Evolutionary conservation across 495 filamentous ascomycete species (phyloP).

Genomic region (Bryoglossum gracile): DNA sequence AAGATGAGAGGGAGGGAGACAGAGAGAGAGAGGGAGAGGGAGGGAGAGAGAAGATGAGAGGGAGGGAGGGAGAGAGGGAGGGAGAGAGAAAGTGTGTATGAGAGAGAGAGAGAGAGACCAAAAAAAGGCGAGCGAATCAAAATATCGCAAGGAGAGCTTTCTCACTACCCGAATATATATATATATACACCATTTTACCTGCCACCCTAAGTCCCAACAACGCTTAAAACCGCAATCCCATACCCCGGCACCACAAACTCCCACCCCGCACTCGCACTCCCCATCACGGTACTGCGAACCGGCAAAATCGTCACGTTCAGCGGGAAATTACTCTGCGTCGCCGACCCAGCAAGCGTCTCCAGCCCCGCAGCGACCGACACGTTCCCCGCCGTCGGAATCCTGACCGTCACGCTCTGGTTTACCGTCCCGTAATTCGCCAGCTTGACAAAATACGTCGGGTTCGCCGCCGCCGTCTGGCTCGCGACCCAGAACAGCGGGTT

Average conservation of each 20-base stretch:
- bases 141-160: too few relatives aligned
- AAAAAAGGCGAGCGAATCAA: too few relatives aligned
- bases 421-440: slow-evolving; percentile 22
- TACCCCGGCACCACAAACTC: slow-evolving; percentile 8
- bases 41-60: too few relatives aligned
- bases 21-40: too few relatives aligned
- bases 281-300: slow-evolving; percentile 2
- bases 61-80: too few relatives aligned
- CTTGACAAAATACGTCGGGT: slow-evolving; percentile 19
- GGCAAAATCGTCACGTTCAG: slow-evolving; percentile 5
- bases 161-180: too few relatives aligned
- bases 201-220: neutral
- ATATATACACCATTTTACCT: too few relatives aligned
- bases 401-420: slow-evolving; percentile 17
- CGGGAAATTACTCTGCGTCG: slow-evolving; percentile 8
- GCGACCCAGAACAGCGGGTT: slow-evolving; percentile 24
- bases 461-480: slow-evolving; percentile 10
- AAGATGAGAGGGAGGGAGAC: too few relatives aligned
- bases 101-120: too few relatives aligned
- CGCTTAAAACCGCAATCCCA: slow-evolving; percentile 11
- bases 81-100: too few relatives aligned
- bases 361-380: neutral
- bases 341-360: neutral
- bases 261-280: slow-evolving; percentile 10
- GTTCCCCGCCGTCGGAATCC: slow-evolving; percentile 10